Evolutionary conservation across 2,329 filamentous ascomycete genomes (phyloP), one percentile per base, ranked within the genome.

Genomic region (Colletotrichum orchidophilum): DNA sequence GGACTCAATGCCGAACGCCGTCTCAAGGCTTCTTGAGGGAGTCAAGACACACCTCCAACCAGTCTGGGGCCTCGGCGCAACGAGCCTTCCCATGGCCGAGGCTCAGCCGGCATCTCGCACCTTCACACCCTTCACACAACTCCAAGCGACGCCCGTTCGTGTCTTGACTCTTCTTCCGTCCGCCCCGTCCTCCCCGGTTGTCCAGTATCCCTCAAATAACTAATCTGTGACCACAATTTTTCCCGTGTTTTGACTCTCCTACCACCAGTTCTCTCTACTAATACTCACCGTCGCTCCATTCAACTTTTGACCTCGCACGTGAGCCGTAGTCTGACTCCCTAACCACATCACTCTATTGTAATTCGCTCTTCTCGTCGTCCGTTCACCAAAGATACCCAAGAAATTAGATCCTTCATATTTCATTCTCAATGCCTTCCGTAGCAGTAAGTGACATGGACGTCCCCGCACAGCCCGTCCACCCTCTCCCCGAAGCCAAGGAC

Each of bases 381-480:
- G 8, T 21, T 63, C 39, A 52, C 13, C 31, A 11, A 54, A 62
- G 58, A 71, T 62, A 58, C 64, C 42, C 42, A 18, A n/a, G n/a
- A n/a, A n/a, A n/a, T n/a, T n/a, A n/a, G n/a, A n/a, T n/a, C n/a
- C n/a, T n/a, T n/a, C n/a, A 35, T 21, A 31, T n/a, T 6, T 21
- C 39, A 13, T 33, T 59, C 58, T 49, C 53, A 2, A 71, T 71
- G 61, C 62, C 72, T 63, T 76, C 78, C 42, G 73, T 75, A 72
- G 74, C 79, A 63, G 73, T 79, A 27, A 75, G 74, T 70, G 78
- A 79, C 58, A 75, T 78, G 59, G 76, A 78, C 55, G 75, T 80
- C 39, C 78, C 75, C 24, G n/a, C 74, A 27, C 69, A 75, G 33
- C 71, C 71, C 18, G 73, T 78, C 42, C 61, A 66, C 18, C 72